Percentiles rank a stretch among this genome's conserved stretches.
Evolutionary conservation across 225 moss, liverwort and hornwort species (phyloP).

Genomic region (Sphagnum contortum): DNA sequence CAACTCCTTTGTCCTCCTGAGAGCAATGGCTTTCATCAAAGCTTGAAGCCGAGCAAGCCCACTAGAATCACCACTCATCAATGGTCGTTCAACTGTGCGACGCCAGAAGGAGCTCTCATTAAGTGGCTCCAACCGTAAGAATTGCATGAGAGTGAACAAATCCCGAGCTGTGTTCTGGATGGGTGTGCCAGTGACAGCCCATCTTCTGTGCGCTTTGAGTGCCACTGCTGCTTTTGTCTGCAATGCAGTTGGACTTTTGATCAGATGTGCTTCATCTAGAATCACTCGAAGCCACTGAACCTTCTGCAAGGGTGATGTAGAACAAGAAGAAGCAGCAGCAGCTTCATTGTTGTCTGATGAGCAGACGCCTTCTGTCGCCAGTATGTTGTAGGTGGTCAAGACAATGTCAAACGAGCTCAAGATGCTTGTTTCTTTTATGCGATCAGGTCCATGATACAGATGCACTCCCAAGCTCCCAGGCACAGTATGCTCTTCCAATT

Average conservation of each 20-base stretch:
- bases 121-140: slow-evolving; percentile 39
- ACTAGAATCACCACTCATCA: slow-evolving; percentile 34
- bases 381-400: slow-evolving; percentile 42
- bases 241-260: slow-evolving; percentile 31
- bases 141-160: slow-evolving; percentile 46
- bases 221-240: slow-evolving; percentile 46
- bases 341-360: neutral
- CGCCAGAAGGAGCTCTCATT: slow-evolving; percentile 42
- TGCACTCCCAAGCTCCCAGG: slow-evolving; percentile 27
- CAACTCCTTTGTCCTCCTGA: slow-evolving; percentile 50
- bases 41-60: slow-evolving; percentile 48
- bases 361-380: slow-evolving; percentile 29
- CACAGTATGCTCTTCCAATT: slow-evolving; percentile 43
- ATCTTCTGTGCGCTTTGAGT: slow-evolving; percentile 41
- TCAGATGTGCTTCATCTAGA: slow-evolving; percentile 50
- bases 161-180: slow-evolving; percentile 44
- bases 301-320: slow-evolving; percentile 25
- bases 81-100: slow-evolving; percentile 44
- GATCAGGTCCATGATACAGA: slow-evolving; percentile 44
- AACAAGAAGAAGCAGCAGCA: no score
- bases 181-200: slow-evolving; percentile 56
- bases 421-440: slow-evolving; percentile 21
- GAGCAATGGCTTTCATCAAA: slow-evolving; percentile 41
- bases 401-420: slow-evolving; percentile 39
- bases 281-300: slow-evolving; percentile 46